Conservation (phyloP, 106 monocot species). For the Vanilla planifolia region DNA sequence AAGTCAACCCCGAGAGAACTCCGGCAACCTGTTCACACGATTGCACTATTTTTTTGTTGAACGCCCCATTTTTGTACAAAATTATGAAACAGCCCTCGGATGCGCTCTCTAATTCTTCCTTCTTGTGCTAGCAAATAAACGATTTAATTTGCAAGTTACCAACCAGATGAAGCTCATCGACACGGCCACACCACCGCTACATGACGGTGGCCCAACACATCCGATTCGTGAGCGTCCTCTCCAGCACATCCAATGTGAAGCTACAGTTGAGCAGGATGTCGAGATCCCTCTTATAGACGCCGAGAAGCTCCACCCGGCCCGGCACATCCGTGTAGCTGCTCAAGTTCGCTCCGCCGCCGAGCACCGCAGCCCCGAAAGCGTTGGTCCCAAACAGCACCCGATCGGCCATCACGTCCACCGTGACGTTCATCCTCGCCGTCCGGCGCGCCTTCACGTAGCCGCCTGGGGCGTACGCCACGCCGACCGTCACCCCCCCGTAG, state of each 20-base stretch:
- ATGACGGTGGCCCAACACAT: neutral
- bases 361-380: neutral
- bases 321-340: constrained; percentile 52
- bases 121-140: no score
- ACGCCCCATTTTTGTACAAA: no score
- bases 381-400: constrained; percentile 7
- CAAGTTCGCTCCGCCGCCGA: constrained; percentile 20
- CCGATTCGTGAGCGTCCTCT: neutral
- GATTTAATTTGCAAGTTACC: no score
- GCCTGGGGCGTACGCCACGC: constrained; percentile 38
- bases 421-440: constrained; percentile 53
- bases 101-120: no score
- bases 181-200: no score
- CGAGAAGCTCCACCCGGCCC: constrained; percentile 52
- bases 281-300: constrained; percentile 51
- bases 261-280: constrained; percentile 49
- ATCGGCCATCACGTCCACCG: constrained; percentile 45
- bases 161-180: no score
- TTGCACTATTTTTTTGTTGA: no score
- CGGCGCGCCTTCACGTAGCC: constrained; percentile 24
- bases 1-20: no score
- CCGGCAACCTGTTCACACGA: no score
- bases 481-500: constrained; percentile 25
- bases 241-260: constrained; percentile 25
- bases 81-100: no score